Base-by-base conservation (phyloP, 2,329 filamentous ascomycete genomes). In the Clarireedia monteithiana region DNA sequence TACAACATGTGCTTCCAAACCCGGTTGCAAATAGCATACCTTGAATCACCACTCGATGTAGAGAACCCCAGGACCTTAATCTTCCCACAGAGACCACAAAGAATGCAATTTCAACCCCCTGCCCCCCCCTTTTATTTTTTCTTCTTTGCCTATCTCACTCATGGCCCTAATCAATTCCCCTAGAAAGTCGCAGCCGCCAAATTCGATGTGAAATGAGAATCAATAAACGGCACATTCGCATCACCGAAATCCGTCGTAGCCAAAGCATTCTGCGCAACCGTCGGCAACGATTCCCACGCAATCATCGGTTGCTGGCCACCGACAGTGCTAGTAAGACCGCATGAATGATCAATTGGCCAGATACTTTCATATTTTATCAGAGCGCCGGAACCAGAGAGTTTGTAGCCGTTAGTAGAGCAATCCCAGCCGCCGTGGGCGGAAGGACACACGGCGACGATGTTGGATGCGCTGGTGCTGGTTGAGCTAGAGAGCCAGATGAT, bases 391-490 rank as follows among this genome's bases (percentile, higher is more conserved):
- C 73, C 75, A 17, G 68, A 68, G 15, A 80, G 68, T 1, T 72
- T 68, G 45, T 68, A 75, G 14, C 59, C 64, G 24, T 68, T 59
- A 0, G 71, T 76, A 3, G 67, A 69, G 55, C 75, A 76, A 38
- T 75, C 67, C 68, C 74, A 80, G 4, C 63, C 67, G 3, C 77
- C 78, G 55, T 81, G 78, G 0, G 75, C 77, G 2, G 74, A 77
- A 2, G 77, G 77, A 23, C 77, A 78, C 6, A 80, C 74, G 23
- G 76, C 77, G 1, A 74, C 63, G 30, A 81, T 66, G 49, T 76
- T 70, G 14, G 57, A 60, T 14, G 69, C 63, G 7, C 65, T 63
- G 0, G 61, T 64, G 15, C 65, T 56, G 2, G 70, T 66, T 0
- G 64, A 50, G 9, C 68, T 68, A 0, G 70, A 69, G 0, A 82